Conservation (phyloP, 345 rosid genomes). For the Mallotus nudiflorus region DNA sequence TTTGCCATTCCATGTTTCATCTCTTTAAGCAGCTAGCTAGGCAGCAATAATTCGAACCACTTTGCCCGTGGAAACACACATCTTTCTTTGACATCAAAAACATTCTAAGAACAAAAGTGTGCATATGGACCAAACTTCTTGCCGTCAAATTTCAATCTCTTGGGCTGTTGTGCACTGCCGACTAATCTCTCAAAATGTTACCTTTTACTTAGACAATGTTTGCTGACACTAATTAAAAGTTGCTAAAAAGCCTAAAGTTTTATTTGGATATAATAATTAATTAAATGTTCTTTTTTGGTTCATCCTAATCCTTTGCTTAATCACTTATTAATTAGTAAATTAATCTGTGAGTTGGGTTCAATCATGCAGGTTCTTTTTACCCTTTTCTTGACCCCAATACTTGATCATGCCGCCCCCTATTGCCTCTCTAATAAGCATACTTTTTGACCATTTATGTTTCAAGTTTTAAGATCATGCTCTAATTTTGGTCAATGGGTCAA, state of each 20-base stretch:
- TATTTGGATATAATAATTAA: neutral
- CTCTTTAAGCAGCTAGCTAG: too few relatives aligned
- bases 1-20: too few relatives aligned
- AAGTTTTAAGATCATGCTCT: neutral
- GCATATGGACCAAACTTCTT: too few relatives aligned
- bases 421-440: neutral
- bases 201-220: slow-evolving; percentile 9
- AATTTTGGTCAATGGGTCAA: slow-evolving; percentile 18
- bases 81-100: too few relatives aligned
- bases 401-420: neutral
- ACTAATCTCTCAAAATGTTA: slow-evolving; percentile 2
- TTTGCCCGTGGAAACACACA: too few relatives aligned
- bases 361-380: neutral
- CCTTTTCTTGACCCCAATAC: neutral
- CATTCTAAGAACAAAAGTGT: too few relatives aligned
- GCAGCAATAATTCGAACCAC: too few relatives aligned
- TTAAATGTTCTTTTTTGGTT: neutral
- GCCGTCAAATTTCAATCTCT: neutral
- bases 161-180: slow-evolving; percentile 16
- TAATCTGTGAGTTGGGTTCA: neutral
- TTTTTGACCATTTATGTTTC: slow-evolving; percentile 1
- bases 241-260: slow-evolving; percentile 6
- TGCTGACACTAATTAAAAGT: neutral
- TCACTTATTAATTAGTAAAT: neutral
- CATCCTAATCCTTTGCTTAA: slow-evolving; percentile 1